Evolutionary conservation across 1,284 basidiomycete species (phyloP).

Genomic region (Termitomyces sp.): DNA sequence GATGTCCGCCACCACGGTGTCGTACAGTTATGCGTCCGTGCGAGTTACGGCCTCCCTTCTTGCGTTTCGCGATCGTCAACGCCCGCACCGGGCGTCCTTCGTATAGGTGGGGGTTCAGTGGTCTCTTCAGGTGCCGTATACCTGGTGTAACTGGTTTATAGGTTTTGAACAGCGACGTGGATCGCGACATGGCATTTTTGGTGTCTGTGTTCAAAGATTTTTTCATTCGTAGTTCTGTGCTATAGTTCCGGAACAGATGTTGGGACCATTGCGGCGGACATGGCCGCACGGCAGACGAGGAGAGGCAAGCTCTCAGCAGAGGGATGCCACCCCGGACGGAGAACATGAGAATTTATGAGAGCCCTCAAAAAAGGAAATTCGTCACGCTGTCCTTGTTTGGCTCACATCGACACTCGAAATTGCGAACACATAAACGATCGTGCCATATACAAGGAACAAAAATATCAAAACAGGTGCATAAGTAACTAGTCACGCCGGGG

Average conservation of each 20-base stretch:
- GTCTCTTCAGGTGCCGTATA: constrained; percentile 82
- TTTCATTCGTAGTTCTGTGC: constrained; percentile 32
- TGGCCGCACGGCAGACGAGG: constrained; percentile 12
- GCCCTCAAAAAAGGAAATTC: constrained; percentile 13
- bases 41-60: constrained; percentile 83
- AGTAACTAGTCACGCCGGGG: constrained; percentile 11
- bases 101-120: constrained; percentile 80
- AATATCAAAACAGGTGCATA: constrained; percentile 1
- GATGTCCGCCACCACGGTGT: constrained; percentile 89
- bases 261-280: background rate
- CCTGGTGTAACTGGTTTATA: constrained; percentile 87
- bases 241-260: constrained; percentile 29
- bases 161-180: constrained; percentile 71
- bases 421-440: too few relatives aligned
- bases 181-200: constrained; percentile 33
- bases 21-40: constrained; percentile 87
- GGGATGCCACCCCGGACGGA: constrained; percentile 29
- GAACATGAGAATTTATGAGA: constrained; percentile 25
- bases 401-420: background rate
- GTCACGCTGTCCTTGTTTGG: background rate
- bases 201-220: constrained; percentile 25
- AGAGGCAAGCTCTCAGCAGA: constrained; percentile 27
- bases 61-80: constrained; percentile 80
- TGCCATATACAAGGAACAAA: constrained; percentile 1
- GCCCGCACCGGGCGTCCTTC: constrained; percentile 78